Base-by-base conservation (phyloP, 2,329 filamentous ascomycete genomes). In the Cladosporium austrohemisphaericum region DNA sequence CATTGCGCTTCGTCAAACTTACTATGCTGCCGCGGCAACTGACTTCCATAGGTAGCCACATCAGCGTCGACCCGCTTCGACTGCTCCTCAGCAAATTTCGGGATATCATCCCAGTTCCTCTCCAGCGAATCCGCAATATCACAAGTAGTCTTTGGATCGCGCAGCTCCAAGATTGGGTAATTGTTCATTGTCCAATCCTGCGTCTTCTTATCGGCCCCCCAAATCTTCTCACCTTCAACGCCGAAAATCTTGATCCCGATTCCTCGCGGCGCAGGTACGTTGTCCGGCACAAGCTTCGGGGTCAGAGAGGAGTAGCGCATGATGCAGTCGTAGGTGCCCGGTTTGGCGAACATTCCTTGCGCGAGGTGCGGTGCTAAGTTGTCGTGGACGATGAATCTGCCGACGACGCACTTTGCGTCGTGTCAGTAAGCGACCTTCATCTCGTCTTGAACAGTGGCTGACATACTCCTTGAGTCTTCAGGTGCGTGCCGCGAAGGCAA, bases 251-350 rank as follows among this genome's bases (percentile, higher is more conserved):
- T 67, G 53, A 68, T 58, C 11, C 61, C 64, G 11, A 66, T 60
- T 13, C 66, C 65, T n/a, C 66, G 64, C 5, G 66, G 66, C 0
- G 61, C 61, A 13, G 66, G 59, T 2, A 63, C 54, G 50, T 66
- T 65, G 52, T 70, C 67, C 1, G 62, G 60, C 22, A 67, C 58
- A n/a, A 67, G 51, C 53, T 68, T 67, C 10, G 65, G 63, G 10
- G 64, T 65, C 26, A 68, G 62, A 9, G 59, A 65, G 5, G 65
- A 65, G 56, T 68, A 69, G 46, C 66, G 65, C 51, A 65, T 64
- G 49, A 67, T 66, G 20, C 62, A 57, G 43, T 68, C 63, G 56
- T 68, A 68, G 3, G 57, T 58, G 4, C 63, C 64, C 1, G 62
- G 57, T 29, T 59, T 58, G 5, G 61, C 60, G 56, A 69, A 69